Percentiles rank a stretch among this genome's conserved stretches.
Conservation (phyloP, 148 eudicot genomes). For the Fagopyrum tataricum region DNA sequence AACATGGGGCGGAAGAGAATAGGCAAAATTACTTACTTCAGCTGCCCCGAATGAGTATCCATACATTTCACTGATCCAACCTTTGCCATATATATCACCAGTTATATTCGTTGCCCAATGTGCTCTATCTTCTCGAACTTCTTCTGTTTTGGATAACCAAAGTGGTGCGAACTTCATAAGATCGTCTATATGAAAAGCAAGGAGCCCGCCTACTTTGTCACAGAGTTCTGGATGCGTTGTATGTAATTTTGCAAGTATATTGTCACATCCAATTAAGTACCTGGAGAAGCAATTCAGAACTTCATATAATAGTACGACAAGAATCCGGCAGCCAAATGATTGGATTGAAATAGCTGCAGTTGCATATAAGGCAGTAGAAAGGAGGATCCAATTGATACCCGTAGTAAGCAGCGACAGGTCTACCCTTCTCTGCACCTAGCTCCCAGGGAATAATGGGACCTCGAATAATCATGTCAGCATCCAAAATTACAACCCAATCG, state of each 20-base stretch:
- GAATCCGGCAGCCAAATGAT: not conserved
- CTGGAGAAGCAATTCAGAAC: conserved; percentile 29
- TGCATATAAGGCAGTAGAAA: not conserved
- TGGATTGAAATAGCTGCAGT: not conserved
- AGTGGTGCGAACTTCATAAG: conserved; percentile 85
- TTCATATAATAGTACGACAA: not conserved
- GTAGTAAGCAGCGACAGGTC: conserved; percentile 86
- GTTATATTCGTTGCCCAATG: conserved; percentile 92
- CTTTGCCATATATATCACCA: conserved; percentile 83
- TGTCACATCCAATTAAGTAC: conserved; percentile 93
- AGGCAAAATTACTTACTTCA: conserved; percentile 42
- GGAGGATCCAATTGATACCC: conserved; percentile 41
- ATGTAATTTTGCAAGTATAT: conserved; percentile 82
- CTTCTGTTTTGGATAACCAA: conserved; percentile 96
- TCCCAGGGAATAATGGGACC: conserved; percentile 96
- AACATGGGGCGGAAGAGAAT: not conserved
- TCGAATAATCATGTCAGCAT: conserved; percentile 89
- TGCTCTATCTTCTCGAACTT: conserved; percentile 84
- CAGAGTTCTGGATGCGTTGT: conserved; percentile 87
- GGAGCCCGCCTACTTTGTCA: conserved; percentile 94
- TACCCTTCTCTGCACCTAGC: conserved; percentile 90
- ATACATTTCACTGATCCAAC: conserved; percentile 99
- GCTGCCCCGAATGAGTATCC: conserved; percentile 98
- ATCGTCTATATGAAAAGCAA: conserved; percentile 92
- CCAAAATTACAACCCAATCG: conserved; percentile 93